A percentile compares a stretch with the other conserved stretches of the same genome.
These are phyloP conservation scores for Fusarium sp. DNA, from an alignment of 2,329 filamentous ascomycete species.

Conservation along the genomic window DNA sequence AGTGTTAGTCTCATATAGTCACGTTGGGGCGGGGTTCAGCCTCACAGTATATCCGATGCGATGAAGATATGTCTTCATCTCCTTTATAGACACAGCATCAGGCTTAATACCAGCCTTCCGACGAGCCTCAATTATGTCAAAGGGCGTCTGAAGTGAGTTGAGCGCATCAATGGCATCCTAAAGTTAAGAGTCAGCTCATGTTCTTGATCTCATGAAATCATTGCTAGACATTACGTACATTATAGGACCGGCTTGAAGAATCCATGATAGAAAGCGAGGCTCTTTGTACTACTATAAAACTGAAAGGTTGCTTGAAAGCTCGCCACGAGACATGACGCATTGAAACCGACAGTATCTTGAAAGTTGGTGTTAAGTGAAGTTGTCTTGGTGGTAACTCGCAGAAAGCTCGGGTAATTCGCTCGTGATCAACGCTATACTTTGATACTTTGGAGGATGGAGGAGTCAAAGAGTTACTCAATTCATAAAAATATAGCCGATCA, in stretches of 20 bases:
- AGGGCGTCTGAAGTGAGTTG: constrained; percentile 93
- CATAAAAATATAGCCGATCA: not conserved
- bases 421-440: constrained; percentile 7
- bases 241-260: constrained; percentile 53
- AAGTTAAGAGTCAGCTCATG: constrained; percentile 17
- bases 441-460: not conserved
- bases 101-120: constrained; percentile 80
- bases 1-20: constrained; percentile 2
- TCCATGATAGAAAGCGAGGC: constrained; percentile 49
- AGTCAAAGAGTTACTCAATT: not conserved
- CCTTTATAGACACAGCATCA: constrained; percentile 78
- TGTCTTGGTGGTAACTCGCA: constrained; percentile 35
- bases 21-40: not conserved
- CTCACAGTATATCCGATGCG: constrained; percentile 81
- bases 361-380: constrained; percentile 15
- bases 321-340: constrained; percentile 56
- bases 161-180: constrained; percentile 89
- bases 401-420: constrained; percentile 51
- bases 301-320: constrained; percentile 43
- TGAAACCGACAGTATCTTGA: constrained; percentile 30
- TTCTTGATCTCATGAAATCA: not conserved
- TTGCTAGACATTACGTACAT: constrained; percentile 45
- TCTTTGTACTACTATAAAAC: constrained; percentile 35
- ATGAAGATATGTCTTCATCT: constrained; percentile 84
- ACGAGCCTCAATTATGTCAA: constrained; percentile 83